Evolutionary conservation across 2,329 filamentous ascomycete genomes (phyloP).

Genomic region (Plectosphaerella cucumerina): DNA sequence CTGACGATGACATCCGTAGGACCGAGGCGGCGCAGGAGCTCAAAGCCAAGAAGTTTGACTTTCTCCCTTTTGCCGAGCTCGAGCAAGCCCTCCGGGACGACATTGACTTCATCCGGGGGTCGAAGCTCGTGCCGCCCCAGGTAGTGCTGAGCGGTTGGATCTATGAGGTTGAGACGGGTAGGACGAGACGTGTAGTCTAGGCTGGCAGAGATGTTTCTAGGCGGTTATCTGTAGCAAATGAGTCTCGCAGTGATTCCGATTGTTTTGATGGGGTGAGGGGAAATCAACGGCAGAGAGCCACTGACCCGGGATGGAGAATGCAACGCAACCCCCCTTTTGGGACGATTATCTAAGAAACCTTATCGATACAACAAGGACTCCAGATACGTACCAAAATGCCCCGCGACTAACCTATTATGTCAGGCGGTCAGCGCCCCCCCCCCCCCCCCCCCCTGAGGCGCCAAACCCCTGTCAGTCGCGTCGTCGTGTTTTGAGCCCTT

Average conservation of each 20-base stretch:
- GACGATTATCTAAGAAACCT: not conserved
- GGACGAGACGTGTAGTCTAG: conserved; percentile 24
- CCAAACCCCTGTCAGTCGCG: not conserved
- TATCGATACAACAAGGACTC: not conserved
- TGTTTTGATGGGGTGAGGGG: too few relatives aligned
- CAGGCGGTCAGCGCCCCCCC: not conserved
- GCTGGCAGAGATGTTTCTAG: too few relatives aligned
- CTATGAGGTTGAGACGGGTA: conserved; percentile 74
- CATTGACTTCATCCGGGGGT: conserved; percentile 56
- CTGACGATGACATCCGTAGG: conserved; percentile 3
- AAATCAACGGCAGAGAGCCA: too few relatives aligned
- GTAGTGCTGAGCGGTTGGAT: conserved; percentile 68
- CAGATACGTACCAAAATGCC: not conserved
- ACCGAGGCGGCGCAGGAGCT: conserved; percentile 16
- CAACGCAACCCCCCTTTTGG: not conserved
- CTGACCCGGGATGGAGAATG: not conserved
- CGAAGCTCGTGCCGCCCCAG: conserved; percentile 53
- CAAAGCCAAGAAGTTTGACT: conserved; percentile 40
- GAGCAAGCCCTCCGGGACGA: conserved; percentile 63
- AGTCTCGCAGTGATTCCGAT: too few relatives aligned
- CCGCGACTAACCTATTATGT: not conserved
- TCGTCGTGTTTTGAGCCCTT: not conserved
- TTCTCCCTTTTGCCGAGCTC: conserved; percentile 62
- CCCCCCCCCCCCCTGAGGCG: not conserved
- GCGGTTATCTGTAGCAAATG: too few relatives aligned